Percentiles rank a stretch among this genome's conserved stretches.
Evolutionary conservation across 1,139 yeast species (phyloP).

Genomic region (Kluyveromyces sp.): DNA sequence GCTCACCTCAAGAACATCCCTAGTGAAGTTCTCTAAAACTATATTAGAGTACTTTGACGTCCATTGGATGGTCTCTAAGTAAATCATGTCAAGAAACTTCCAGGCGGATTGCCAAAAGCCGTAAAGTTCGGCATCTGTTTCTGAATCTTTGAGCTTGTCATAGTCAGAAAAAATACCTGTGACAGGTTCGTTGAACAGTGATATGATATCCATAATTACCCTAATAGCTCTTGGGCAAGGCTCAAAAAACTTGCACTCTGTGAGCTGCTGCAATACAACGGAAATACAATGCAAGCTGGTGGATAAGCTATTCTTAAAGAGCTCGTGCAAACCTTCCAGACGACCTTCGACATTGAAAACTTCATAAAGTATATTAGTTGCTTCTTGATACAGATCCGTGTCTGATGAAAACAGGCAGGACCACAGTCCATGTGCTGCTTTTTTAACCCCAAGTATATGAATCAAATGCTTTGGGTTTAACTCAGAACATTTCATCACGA

Average conservation of each 20-base stretch:
- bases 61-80: conserved; percentile 66
- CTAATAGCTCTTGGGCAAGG: conserved; percentile 73
- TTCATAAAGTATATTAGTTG: conserved; percentile 67
- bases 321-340: conserved; percentile 57
- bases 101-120: conserved; percentile 63
- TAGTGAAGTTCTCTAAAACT: conserved; percentile 67
- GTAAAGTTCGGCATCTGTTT: conserved; percentile 28
- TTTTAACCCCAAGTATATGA: conserved; percentile 34
- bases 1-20: conserved; percentile 79
- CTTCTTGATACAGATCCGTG: conserved; percentile 50
- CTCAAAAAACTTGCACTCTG: conserved; percentile 49
- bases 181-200: conserved; percentile 59
- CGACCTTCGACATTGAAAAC: conserved; percentile 72
- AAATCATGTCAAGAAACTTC: conserved; percentile 64
- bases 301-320: conserved; percentile 41
- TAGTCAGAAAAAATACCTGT: conserved; percentile 43
- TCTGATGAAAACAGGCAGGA: conserved; percentile 58
- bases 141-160: conserved; percentile 18
- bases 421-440: conserved; percentile 54
- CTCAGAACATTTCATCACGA: conserved; percentile 36
- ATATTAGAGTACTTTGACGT: conserved; percentile 52
- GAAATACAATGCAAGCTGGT: conserved; percentile 45
- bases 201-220: conserved; percentile 65
- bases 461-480: conserved; percentile 42
- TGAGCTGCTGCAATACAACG: conserved; percentile 41